Evolutionary conservation across 2,329 filamentous ascomycete species (phyloP), one percentile per base, ranked within the genome.

Genomic region (Escovopsis sp.): DNA sequence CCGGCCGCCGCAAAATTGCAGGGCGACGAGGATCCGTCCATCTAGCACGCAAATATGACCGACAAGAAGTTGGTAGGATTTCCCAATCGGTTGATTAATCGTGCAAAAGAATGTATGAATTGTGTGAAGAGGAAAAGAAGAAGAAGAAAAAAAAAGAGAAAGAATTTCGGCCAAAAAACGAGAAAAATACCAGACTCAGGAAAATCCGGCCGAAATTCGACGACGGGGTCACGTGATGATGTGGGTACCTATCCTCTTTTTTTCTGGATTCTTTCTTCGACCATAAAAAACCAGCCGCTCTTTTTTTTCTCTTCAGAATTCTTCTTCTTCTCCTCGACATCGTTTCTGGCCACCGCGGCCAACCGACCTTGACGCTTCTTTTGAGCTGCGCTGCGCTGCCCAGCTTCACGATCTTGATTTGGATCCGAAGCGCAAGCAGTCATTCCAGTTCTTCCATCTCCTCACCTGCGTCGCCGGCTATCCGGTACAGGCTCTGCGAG

Each of bases 1-100:
- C 45, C 44, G 38, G 40, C 39, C 43, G 35, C 27, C 4, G 21
- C 39, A 43, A 36, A 37, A 42, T 40, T 44, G 42, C 47, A 48
- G 39, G 40, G 42, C 45, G 41, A 45, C 42, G 39, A 42, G 39
- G 47, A 39, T 50, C 53, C 49, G 43, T 68, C 61, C 40, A 40
- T 73, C 66, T 72, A 50, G 68, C 69, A 71, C 64, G 57, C 55
- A 68, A 68, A 70, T 72, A 68, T 73, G 69, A 73, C 68, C 68
- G 62, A 61, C 49, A 60, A 55, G 51, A 58, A 68, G 63, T 70
- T 54, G 57, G 52, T 38, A 11, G 7, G 55, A 60, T 47, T n/a
- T 68, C 54, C 50, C 57, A 50, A 58, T 58, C 65, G 67, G 66
- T 73, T 73, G 69, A 73, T 73, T 72, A 64, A 63, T 70, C 59